Conservation (phyloP, 2,329 filamentous ascomycete genomes). For the Emmonsiellopsis sp. region DNA sequence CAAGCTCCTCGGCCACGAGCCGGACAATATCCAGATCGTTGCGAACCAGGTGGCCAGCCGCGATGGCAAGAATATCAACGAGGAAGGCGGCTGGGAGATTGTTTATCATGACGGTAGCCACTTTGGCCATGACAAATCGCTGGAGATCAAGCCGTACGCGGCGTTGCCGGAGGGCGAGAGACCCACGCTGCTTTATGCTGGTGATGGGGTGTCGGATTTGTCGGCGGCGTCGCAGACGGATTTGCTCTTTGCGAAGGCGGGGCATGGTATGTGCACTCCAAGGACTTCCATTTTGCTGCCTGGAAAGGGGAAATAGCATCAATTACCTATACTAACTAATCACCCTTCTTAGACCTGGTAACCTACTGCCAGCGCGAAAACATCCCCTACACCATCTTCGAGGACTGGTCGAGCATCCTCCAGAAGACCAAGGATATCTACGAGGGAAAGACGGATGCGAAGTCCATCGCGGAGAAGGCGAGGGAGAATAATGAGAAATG, state of each 20-base stretch:
- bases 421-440: constrained; percentile 66
- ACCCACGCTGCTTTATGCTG: constrained; percentile 86
- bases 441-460: constrained; percentile 46
- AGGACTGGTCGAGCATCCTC: constrained; percentile 73
- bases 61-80: constrained; percentile 64
- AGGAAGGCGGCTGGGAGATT: constrained; percentile 79
- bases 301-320: neutral
- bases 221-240: constrained; percentile 90
- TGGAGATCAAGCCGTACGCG: constrained; percentile 76
- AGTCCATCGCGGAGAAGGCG: constrained; percentile 3
- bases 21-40: constrained; percentile 74
- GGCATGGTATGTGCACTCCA: constrained; percentile 54
- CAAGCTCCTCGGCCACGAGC: constrained; percentile 69
- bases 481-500: neutral
- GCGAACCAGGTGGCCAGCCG: constrained; percentile 67
- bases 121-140: constrained; percentile 95
- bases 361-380: constrained; percentile 75
- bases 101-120: constrained; percentile 78
- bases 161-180: constrained; percentile 56
- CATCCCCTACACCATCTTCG: constrained; percentile 79
- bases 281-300: neutral
- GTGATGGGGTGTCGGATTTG: constrained; percentile 86
- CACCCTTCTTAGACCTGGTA: constrained; percentile 57
- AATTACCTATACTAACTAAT: neutral
- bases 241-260: constrained; percentile 85